Percentiles rank a stretch among this genome's conserved stretches.
Conservation (phyloP, 345 rosid species). For the Melastoma malabathricum region DNA sequence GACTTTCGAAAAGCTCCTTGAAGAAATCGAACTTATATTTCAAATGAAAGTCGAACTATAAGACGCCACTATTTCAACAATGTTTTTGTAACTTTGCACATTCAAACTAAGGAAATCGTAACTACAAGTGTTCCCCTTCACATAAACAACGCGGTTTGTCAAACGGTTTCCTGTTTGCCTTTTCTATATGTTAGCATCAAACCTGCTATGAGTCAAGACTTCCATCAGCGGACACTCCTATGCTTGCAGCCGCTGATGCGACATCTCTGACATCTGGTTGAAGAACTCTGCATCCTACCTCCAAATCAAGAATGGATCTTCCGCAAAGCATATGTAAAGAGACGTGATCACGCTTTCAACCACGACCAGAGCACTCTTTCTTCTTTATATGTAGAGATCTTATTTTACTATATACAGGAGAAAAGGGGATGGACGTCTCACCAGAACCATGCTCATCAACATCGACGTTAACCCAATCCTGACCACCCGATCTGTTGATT, state of each 20-base stretch:
- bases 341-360: conserved; percentile 94
- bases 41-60: no score
- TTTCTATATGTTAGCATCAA: conserved; percentile 19
- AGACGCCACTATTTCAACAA: no score
- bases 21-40: no score
- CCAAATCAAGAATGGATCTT: conserved; percentile 65
- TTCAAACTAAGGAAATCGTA: no score
- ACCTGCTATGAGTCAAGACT: conserved; percentile 28
- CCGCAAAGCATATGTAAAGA: conserved; percentile 81
- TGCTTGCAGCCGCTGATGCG: conserved; percentile 81
- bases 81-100: no score
- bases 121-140: no score
- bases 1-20: no score
- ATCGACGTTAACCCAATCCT: conserved; percentile 91
- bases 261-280: conserved; percentile 57
- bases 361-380: conserved; percentile 22
- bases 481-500: conserved; percentile 41
- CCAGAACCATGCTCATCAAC: conserved; percentile 97
- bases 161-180: not conserved
- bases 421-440: conserved; percentile 18
- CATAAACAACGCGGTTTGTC: no score
- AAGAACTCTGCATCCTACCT: conserved; percentile 70
- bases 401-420: not conserved
- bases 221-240: conserved; percentile 59
- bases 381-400: not conserved